A percentile compares a stretch with the other conserved stretches of the same genome.
These are phyloP conservation scores for Chlorencoelia australis DNA, from an alignment of 2,329 filamentous ascomycete genomes.

Conservation along the genomic window DNA sequence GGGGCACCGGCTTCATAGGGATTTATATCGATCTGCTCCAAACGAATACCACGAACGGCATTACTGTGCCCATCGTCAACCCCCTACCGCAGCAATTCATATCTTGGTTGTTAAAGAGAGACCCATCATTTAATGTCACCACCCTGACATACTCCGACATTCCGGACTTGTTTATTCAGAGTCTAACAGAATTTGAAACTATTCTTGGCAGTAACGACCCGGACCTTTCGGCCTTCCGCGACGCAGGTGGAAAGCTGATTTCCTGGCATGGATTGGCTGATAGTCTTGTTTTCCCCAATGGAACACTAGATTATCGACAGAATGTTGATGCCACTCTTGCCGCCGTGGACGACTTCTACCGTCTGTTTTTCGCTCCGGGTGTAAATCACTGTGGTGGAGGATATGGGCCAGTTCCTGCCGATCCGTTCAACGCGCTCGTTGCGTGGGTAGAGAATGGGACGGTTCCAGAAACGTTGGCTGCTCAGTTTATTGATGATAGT, in stretches of 20 bases:
- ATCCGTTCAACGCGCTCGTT: not conserved
- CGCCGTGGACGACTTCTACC: slow-evolving; percentile 1
- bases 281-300: slow-evolving; percentile 29
- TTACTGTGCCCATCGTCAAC: too few species aligned
- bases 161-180: too few species aligned
- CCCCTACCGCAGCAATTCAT: too few species aligned
- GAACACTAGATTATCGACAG: slow-evolving; percentile 24
- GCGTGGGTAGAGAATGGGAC: not conserved
- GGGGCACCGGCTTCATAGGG: too few species aligned
- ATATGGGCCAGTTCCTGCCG: not conserved
- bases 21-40: too few species aligned
- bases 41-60: too few species aligned
- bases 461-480: not conserved
- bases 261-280: slow-evolving; percentile 12
- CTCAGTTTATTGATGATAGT: too few species aligned
- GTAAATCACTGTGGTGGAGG: not conserved
- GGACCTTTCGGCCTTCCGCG: slow-evolving; percentile 7
- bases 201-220: too few species aligned
- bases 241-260: slow-evolving; percentile 10
- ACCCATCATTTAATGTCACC: too few species aligned
- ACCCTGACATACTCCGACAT: slow-evolving; percentile 20
- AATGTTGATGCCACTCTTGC: not conserved
- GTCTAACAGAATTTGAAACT: too few species aligned
- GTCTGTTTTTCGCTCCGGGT: not conserved
- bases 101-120: too few species aligned